Base-by-base conservation (phyloP, 257 asterid genomes). In the Solanum medicagineum region DNA sequence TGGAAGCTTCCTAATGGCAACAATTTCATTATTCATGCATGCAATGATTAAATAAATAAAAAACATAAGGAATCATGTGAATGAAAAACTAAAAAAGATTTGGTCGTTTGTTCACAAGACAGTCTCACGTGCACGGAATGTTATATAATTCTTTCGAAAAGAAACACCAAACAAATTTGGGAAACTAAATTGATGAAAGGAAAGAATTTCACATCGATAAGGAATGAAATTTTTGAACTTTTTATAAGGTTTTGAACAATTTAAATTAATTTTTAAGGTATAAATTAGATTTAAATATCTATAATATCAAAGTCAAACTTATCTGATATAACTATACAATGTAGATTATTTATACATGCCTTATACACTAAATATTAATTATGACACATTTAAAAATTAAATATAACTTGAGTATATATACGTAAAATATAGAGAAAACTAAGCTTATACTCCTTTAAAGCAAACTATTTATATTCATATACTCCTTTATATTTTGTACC, bases 21-120 rank as follows among this genome's bases (percentile, higher is more conserved):
- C 29, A 20, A 20, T 14, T 32, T 45, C 55, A 20, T 71, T 22
- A 20, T 71, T 71, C 32, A 74, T 74, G 81, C 81, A n/a, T 74
- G 10, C 57, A n/a, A 12, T 74, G 36, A 45, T 45, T 45, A n/a
- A 69, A 7, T 66, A 65, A 45, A 74, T n/a, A 74, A 54, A 73
- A 74, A 45, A 7, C 29, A 59, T 59, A 59, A 59, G 22, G 55
- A 74, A 10, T 45, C 59, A 47, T 45, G 22, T 45, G 59, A 74
- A 22, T 45, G 81, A 45, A 74, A 45, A n/a, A 45, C 57, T n/a
- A 40, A 63, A 81, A 81, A 57, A 16, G 22, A 11, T 20, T n/a
- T 86, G 85, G 88, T 85, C 53, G 83, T 77, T 75, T 80, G 88
- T 81, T 87, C 40, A 59, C 20, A 29, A 32, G 85, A 83, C 88